Base-by-base conservation (phyloP, 768 basidiomycete genomes). In the Agaricus subrufescens region DNA sequence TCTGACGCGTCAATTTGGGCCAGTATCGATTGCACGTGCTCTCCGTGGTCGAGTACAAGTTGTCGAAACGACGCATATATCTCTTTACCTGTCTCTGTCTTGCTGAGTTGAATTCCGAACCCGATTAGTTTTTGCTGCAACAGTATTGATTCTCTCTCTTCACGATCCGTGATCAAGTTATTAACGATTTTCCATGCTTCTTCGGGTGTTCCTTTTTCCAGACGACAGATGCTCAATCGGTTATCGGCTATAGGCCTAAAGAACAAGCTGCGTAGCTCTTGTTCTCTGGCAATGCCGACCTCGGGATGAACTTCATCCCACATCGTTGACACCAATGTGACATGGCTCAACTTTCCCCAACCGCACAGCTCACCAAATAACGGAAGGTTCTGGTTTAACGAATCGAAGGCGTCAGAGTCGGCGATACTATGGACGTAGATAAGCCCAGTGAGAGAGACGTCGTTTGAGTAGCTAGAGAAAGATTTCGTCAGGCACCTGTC, bases 271-370 rank as follows among this genome's bases (percentile, higher is more conserved):
- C 34, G 34, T 34, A 34, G 5, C 45, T 72, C 60, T 19, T 45
- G 37, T 48, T 70, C 71, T 12, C 73, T 63, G 42, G 45, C 44
- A 26, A 59, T 44, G 4, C 68, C 72, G 3, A 62, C 57, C 0
- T 27, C 39, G 3, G 19, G 40, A 0, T 63, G 61, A 14, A 71
- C 61, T 44, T 65, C 63, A 55, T 69, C 68, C 74, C 73, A 76
- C 69, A 71, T 74, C n/a, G 73, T 73, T 1, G 75, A 73, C 9
- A 64, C 67, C 11, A 76, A 57, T 15, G 68, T 57, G 4, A 76
- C 69, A 10, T 67, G 67, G 1, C 59, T 56, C 14, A 70, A 63
- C 30, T 66, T 64, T 7, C 50, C 54, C 37, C 62, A 58, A 10
- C 67, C 65, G 45, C 58, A 72, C 52, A 56, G 62, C 48, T 54